Evolutionary conservation across 768 basidiomycete genomes (phyloP).

Genomic region (Flagelloscypha sp.): DNA sequence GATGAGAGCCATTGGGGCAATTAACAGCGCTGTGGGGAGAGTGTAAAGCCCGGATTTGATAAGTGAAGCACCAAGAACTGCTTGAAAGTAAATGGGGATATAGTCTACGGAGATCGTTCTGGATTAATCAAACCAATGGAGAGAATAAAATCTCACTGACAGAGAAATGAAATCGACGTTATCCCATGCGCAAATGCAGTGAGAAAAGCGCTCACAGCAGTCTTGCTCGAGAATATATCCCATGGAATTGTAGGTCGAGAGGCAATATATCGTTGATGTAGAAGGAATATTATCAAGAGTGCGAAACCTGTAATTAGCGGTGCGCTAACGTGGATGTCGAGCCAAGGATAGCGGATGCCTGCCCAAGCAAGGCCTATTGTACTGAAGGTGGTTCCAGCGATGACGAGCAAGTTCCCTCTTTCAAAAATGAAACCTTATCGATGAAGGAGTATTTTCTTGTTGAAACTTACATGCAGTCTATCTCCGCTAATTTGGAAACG

Average conservation of each 20-base stretch:
- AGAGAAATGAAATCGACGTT: slow-evolving; percentile 17
- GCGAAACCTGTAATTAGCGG: slow-evolving; percentile 32
- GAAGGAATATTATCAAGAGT: slow-evolving; percentile 21
- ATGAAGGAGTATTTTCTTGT: neutral
- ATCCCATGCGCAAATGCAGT: slow-evolving; percentile 17
- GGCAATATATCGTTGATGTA: slow-evolving; percentile 19
- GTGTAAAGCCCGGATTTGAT: slow-evolving; percentile 28
- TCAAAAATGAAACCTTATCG: too few relatives aligned
- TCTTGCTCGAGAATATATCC: slow-evolving; percentile 26
- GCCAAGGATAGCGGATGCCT: slow-evolving; percentile 29
- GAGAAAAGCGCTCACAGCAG: slow-evolving; percentile 27
- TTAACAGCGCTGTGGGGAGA: slow-evolving; percentile 22
- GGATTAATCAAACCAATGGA: too few relatives aligned
- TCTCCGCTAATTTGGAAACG: slow-evolving; percentile 17
- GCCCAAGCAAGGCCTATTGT: slow-evolving; percentile 35
- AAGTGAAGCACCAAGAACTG: slow-evolving; percentile 27
- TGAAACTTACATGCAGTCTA: slow-evolving; percentile 33
- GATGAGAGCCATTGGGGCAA: slow-evolving; percentile 32
- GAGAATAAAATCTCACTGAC: too few relatives aligned
- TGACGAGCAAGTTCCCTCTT: slow-evolving; percentile 28
- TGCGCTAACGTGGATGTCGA: slow-evolving; percentile 26
- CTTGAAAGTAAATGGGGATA: slow-evolving; percentile 40
- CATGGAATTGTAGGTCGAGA: slow-evolving; percentile 18
- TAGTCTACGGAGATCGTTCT: too few relatives aligned
- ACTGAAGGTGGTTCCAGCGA: slow-evolving; percentile 20